Evolutionary conservation across 768 basidiomycete species (phyloP).

Genomic region (Coprinellus micaceus): DNA sequence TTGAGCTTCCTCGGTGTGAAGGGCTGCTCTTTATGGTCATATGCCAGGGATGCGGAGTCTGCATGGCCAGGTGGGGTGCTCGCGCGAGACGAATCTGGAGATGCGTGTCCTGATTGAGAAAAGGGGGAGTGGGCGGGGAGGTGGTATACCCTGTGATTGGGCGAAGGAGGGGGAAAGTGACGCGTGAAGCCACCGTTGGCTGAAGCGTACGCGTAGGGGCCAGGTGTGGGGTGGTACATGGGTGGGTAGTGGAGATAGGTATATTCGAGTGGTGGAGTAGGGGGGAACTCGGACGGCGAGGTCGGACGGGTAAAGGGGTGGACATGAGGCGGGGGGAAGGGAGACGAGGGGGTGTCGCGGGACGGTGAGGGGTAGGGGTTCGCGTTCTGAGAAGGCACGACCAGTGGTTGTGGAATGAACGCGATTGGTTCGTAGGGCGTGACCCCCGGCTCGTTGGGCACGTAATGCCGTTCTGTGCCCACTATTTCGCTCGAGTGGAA

Average conservation of each 20-base stretch:
- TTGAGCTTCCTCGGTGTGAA: conserved; percentile 36
- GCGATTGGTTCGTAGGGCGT: conserved; percentile 36
- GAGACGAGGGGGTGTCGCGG: conserved; percentile 6
- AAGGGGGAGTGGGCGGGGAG: neutral
- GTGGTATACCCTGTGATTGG: neutral
- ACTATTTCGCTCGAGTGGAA: conserved; percentile 73
- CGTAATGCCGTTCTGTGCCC: conserved; percentile 61
- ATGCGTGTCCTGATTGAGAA: conserved; percentile 7
- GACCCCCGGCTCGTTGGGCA: conserved; percentile 62
- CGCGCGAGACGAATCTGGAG: conserved; percentile 19
- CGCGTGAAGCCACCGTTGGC: neutral
- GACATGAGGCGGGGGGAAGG: conserved; percentile 10
- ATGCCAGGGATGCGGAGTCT: conserved; percentile 18
- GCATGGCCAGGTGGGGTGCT: conserved; percentile 25
- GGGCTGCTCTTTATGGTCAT: conserved; percentile 39
- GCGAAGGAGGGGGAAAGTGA: neutral
- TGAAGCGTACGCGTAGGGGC: neutral
- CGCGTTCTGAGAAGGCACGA: conserved; percentile 10
- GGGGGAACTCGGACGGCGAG: conserved; percentile 33
- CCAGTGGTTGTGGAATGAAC: conserved; percentile 15
- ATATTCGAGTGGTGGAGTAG: conserved; percentile 38
- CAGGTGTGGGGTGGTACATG: neutral
- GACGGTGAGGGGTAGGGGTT: conserved; percentile 16
- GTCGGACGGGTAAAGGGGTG: conserved; percentile 21
- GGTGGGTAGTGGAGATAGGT: conserved; percentile 24